Conservation (phyloP, 176 grass and related monocot genomes). For the Avena sativa region DNA sequence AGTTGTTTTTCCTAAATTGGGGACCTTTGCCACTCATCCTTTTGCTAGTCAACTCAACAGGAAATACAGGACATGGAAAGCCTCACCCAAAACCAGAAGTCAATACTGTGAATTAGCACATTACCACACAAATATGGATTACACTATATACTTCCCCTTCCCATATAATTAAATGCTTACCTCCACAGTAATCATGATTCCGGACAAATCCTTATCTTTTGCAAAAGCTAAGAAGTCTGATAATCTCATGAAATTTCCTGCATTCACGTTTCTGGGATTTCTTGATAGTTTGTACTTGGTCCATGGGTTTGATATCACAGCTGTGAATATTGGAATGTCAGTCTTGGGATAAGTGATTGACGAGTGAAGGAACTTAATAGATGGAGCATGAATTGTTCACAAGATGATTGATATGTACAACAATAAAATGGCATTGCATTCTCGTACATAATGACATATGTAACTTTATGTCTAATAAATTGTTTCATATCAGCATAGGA, state of each 20-base stretch:
- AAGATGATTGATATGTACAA: constrained; percentile 6
- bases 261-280: constrained; percentile 73
- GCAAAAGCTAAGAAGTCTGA: constrained; percentile 83
- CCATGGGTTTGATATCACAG: constrained; percentile 63
- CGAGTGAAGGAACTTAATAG: neutral
- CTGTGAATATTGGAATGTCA: constrained; percentile 55
- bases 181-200: constrained; percentile 86
- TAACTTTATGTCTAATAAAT: neutral
- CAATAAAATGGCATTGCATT: neutral
- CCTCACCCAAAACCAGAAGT: neutral
- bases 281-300: neutral
- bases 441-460: neutral
- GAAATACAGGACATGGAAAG: neutral
- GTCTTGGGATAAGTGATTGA: constrained; percentile 34
- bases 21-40: neutral
- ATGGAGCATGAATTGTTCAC: neutral
- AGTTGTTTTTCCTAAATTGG: neutral
- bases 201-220: constrained; percentile 63
- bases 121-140: neutral
- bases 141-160: neutral
- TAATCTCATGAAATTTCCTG: constrained; percentile 77
- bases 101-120: neutral
- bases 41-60: constrained; percentile 7
- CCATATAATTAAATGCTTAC: constrained; percentile 55
- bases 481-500: neutral